These are phyloP conservation scores for Podosphaera xanthii DNA, from an alignment of 2,329 filamentous ascomycete species.

Conservation along the genomic window DNA sequence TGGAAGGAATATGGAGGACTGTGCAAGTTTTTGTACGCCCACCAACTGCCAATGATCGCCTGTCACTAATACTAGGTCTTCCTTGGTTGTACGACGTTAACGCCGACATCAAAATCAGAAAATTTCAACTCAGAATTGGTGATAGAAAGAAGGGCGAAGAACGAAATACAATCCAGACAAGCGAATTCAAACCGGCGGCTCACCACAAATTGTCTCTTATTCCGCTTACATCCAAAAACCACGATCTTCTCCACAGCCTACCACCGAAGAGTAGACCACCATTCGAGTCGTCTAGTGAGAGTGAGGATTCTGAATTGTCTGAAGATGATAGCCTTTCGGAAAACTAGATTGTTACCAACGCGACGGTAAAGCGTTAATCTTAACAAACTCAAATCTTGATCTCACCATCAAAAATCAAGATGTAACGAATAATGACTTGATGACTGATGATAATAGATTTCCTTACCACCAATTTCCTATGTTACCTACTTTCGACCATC, in stretches of 20 bases:
- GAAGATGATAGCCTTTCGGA: too few relatives aligned
- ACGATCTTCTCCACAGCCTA: too few relatives aligned
- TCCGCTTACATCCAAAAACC: too few relatives aligned
- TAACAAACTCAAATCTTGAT: too few relatives aligned
- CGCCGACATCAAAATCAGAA: background rate
- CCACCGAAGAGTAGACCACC: background rate
- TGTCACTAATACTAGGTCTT: background rate
- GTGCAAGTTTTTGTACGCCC: background rate
- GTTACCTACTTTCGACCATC: background rate
- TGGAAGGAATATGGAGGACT: too few relatives aligned
- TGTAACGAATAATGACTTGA: too few relatives aligned
- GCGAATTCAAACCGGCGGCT: background rate
- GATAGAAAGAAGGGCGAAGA: background rate
- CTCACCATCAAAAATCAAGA: too few relatives aligned
- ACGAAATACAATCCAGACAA: background rate
- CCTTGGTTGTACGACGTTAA: background rate
- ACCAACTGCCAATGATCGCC: background rate
- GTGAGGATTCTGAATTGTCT: background rate
- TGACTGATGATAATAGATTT: background rate
- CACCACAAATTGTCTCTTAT: background rate
- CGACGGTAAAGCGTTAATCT: too few relatives aligned
- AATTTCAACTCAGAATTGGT: background rate
- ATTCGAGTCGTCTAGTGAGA: background rate
- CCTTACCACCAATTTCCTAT: background rate
- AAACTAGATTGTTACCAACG: too few relatives aligned